Base-by-base conservation (phyloP, 202 grass and related monocot genomes). In the Schoenoplectus tabernaemontani region DNA sequence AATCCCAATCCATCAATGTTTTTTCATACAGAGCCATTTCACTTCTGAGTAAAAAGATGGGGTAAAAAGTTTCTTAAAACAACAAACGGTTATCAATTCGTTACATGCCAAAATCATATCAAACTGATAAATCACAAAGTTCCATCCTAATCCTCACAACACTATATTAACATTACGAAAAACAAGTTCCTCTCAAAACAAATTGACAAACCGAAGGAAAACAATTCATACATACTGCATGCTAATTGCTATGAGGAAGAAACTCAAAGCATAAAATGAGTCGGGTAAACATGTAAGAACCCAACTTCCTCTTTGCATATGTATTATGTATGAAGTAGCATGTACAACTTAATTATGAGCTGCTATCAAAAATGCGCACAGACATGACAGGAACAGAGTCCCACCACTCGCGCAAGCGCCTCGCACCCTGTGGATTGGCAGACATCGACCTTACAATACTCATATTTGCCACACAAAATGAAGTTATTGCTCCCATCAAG, bases 351-450 rank as follows among this genome's bases (percentile, higher is more conserved):
- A 71, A 4, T 54, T 57, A 78, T 38, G 71, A 43, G 47, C 12
- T 71, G 51, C 48, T 79, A 64, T 82, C 82, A 1, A 90, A 84
- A 10, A 80, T 87, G 7, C 86, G 91, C 15, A 93, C 87, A 0
- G 89, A 74, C 22, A 92, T 47, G 67, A 92, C 74, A 0, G 94
- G 94, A 34, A 97, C 92, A 43, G 91, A 93, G 50, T 93, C 91
- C 94, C 94, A 97, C 94, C 94, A 97, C 80, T 97, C 94, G 71
- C 62, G 83, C 89, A 92, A 76, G n/a, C 94, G 83, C 42, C 94
- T 82, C 28, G 87, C 59, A 0, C 91, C 91, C 20, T 84, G 89
- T 2, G 86, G 83, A 57, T 84, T 81, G 20, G 84, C 83, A 17
- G 69, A 33, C 86, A 68, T n/a, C 28, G 84, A 82, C 78, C 76